A percentile compares a stretch with the other conserved stretches of the same genome.
Evolutionary conservation across 2,329 filamentous ascomycete genomes (phyloP).

Genomic region (Amauroascus niger): DNA sequence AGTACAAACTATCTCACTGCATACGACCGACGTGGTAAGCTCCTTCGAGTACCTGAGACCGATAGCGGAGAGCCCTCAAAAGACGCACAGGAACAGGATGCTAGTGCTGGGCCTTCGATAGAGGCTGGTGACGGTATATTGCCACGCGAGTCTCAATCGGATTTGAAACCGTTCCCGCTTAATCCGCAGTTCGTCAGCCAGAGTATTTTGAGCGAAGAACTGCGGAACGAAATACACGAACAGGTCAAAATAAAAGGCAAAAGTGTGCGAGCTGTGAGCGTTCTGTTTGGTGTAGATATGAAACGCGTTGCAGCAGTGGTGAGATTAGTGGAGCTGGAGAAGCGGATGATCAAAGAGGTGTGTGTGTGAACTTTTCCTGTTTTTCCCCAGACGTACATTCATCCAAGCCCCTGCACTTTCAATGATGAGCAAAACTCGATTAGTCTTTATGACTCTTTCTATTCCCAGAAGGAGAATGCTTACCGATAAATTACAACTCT

Average conservation of each 20-base stretch:
- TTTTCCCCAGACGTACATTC: not conserved
- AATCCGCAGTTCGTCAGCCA: slow-evolving; percentile 64
- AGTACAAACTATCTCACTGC: slow-evolving; percentile 49
- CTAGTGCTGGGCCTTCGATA: slow-evolving; percentile 4
- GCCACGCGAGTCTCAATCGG: slow-evolving; percentile 4
- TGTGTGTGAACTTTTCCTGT: slow-evolving; percentile 40
- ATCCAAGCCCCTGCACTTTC: slow-evolving; percentile 14
- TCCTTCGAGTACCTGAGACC: slow-evolving; percentile 30
- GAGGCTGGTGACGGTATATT: not conserved
- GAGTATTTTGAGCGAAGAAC: slow-evolving; percentile 60
- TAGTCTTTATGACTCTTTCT: slow-evolving; percentile 93
- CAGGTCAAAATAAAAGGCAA: slow-evolving; percentile 56
- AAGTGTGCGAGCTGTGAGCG: slow-evolving; percentile 66
- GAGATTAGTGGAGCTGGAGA: slow-evolving; percentile 75
- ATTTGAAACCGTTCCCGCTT: slow-evolving; percentile 57
- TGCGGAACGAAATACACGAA: slow-evolving; percentile 64
- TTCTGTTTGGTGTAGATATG: slow-evolving; percentile 68
- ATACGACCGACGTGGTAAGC: slow-evolving; percentile 43
- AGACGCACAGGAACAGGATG: slow-evolving; percentile 23
- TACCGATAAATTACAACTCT: slow-evolving; percentile 63
- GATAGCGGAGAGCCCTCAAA: slow-evolving; percentile 5
- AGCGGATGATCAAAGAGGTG: slow-evolving; percentile 65
- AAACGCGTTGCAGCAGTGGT: slow-evolving; percentile 77
- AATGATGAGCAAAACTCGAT: slow-evolving; percentile 83
- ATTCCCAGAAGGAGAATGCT: slow-evolving; percentile 42